phyloP scores from a whole-genome alignment of 352 stramenopile genomes.

The Blastocystis sp. region DNA sequence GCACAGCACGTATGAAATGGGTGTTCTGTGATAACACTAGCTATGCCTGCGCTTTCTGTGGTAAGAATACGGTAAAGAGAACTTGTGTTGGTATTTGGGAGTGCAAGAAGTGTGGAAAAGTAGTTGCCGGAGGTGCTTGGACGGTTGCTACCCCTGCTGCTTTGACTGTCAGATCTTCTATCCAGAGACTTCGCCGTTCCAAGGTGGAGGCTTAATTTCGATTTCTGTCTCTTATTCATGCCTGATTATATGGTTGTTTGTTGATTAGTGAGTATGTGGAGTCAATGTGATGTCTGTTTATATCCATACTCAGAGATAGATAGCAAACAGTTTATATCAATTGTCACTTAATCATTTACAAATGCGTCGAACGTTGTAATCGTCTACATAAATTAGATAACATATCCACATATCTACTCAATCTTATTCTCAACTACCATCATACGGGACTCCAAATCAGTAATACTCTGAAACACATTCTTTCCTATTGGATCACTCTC shows the following conservation, averaged over 20 bases:
- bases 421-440: background rate
- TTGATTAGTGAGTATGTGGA: background rate
- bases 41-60: constrained; percentile 91
- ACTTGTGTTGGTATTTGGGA: constrained; percentile 94
- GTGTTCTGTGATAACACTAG: background rate
- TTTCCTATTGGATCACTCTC: background rate
- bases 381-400: background rate
- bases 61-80: constrained; percentile 87
- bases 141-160: constrained; percentile 79
- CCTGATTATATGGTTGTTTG: background rate
- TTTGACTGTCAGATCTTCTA: constrained; percentile 85
- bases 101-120: constrained; percentile 96
- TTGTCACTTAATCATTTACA: too few relatives aligned
- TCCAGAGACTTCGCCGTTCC: constrained; percentile 86
- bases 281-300: too few relatives aligned
- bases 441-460: background rate
- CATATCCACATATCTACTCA: background rate
- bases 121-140: constrained; percentile 95
- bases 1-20: constrained; percentile 75
- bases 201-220: constrained; percentile 49
- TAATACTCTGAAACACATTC: background rate
- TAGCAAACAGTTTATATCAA: too few relatives aligned
- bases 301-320: too few relatives aligned
- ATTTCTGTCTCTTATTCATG: constrained; percentile 20
- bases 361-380: background rate